Base-by-base conservation (phyloP, 805 yeast species). In the Kodamaea restingae region DNA sequence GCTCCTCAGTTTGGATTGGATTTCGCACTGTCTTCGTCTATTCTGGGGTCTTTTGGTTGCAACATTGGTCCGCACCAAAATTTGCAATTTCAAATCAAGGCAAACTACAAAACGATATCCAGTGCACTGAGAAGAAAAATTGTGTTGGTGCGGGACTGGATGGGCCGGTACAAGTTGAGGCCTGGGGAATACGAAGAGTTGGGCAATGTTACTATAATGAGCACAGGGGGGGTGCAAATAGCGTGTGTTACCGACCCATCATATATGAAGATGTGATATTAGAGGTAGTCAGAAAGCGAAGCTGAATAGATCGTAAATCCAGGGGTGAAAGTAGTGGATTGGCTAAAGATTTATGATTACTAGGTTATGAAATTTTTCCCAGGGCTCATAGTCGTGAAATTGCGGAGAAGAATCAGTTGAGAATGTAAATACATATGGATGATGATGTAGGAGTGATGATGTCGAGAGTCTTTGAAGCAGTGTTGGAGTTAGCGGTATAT, bases 241-340 rank as follows among this genome's bases (percentile, higher is more conserved):
- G 47, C 44, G 10, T 44, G 47, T 36, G 39, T 44, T 6, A 40
- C 44, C 7, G 38, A 40, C n/a, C 27, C 27, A 10, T 4, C 11
- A n/a, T 25, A 7, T n/a, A 25, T 25, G 32, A 15, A 12, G 11
- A 14, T n/a, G 12, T 9, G n/a, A 25, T 5, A 11, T 9, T 5
- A 25, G 28, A 25, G n/a, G 5, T 7, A 25, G 28, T 6, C 7
- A 25, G n/a, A n/a, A n/a, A n/a, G n/a, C n/a, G n/a, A n/a, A n/a
- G n/a, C n/a, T n/a, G n/a, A n/a, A n/a, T n/a, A n/a, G n/a, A n/a
- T n/a, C n/a, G n/a, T n/a, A n/a, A n/a, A n/a, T n/a, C n/a, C n/a
- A n/a, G n/a, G n/a, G n/a, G n/a, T n/a, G n/a, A n/a, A n/a, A n/a
- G n/a, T n/a, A n/a, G n/a, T n/a, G n/a, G n/a, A n/a, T n/a, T n/a